Evolutionary conservation across 192 early-diverging fungal species (phyloP).

Genomic region (Podochytrium sp.): DNA sequence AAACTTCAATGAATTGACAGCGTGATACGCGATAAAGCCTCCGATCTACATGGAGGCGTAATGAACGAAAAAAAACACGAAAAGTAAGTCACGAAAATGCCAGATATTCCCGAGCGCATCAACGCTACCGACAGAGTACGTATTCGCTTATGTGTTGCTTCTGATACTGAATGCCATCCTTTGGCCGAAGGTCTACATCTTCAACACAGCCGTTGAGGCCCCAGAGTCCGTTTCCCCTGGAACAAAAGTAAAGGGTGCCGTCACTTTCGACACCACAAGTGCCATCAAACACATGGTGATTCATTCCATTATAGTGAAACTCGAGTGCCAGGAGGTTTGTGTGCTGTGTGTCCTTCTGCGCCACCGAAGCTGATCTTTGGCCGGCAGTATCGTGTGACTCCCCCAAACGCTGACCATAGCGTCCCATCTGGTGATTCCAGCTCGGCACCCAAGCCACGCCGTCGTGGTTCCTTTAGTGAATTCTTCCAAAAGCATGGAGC

Average conservation of each 20-base stretch:
- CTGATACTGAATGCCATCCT: no score
- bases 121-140: conserved; percentile 8
- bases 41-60: no score
- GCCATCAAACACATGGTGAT: background rate
- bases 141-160: background rate
- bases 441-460: background rate
- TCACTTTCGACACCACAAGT: conserved; percentile 19
- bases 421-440: background rate
- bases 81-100: background rate
- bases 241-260: background rate
- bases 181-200: background rate
- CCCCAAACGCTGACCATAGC: background rate
- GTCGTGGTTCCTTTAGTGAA: background rate
- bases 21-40: no score
- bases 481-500: conserved; percentile 5
- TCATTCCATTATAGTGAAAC: background rate
- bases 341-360: no score
- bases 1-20: no score
- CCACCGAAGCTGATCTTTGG: no score
- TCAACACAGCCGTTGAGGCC: conserved; percentile 2
- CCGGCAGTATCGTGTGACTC: conserved; percentile 8
- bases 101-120: background rate
- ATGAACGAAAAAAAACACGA: no score
- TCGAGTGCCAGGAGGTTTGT: background rate
- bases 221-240: background rate